Evolutionary conservation across 2,329 filamentous ascomycete species (phyloP).

Genomic region (Colletotrichum sp.): DNA sequence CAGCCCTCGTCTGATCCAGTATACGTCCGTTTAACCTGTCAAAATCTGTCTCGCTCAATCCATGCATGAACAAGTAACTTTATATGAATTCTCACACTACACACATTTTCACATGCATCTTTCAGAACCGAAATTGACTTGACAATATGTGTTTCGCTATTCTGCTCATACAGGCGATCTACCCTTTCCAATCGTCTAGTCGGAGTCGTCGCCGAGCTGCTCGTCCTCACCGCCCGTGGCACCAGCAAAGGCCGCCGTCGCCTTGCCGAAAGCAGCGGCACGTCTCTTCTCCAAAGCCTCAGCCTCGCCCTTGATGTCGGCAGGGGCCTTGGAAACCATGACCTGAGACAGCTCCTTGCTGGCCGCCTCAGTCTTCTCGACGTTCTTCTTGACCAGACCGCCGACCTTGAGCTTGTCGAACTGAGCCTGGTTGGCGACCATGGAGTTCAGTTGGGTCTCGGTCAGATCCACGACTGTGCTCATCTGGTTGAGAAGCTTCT

Average conservation of each 20-base stretch:
- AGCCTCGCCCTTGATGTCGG: neutral
- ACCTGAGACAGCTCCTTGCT: constrained; percentile 6
- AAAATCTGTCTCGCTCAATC: neutral
- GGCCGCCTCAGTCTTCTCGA: constrained; percentile 1
- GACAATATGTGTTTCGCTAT: neutral
- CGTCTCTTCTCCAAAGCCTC: constrained; percentile 10
- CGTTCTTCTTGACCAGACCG: constrained; percentile 13
- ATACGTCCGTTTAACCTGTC: neutral
- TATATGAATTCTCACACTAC: rapidly evolving
- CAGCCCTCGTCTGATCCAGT: neutral
- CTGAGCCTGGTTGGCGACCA: neutral
- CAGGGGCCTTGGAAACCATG: constrained; percentile 1
- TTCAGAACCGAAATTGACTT: neutral
- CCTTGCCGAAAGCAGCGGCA: constrained; percentile 4
- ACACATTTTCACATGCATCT: neutral
- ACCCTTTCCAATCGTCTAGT: neutral
- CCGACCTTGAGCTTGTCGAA: constrained; percentile 11
- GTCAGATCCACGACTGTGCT: neutral
- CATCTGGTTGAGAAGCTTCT: constrained; percentile 9
- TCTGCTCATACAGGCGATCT: neutral
- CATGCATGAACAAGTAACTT: neutral
- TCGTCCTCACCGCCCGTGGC: constrained; percentile 7
- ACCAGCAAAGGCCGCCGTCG: neutral
- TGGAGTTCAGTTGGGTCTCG: neutral
- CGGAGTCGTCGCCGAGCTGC: constrained; percentile 7